These are phyloP conservation scores for Onygenales sp. DNA, from an alignment of 2,329 filamentous ascomycete species.

Conservation along the genomic window DNA sequence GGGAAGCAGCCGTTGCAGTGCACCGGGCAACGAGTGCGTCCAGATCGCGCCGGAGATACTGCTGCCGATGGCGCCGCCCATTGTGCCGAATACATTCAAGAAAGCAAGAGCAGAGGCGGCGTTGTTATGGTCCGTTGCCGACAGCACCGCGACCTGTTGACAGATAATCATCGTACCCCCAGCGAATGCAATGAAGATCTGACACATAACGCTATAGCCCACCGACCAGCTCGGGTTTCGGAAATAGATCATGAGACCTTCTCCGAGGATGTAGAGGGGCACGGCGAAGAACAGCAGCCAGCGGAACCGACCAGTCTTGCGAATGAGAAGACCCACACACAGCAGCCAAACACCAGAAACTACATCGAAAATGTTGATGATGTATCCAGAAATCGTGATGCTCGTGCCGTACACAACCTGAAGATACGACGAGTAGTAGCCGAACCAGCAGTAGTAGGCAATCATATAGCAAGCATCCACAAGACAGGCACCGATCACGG, in stretches of 20 bases:
- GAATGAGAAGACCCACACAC: constrained; percentile 24
- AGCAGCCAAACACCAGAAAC: background rate
- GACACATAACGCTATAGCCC: constrained; percentile 43
- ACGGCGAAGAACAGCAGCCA: constrained; percentile 37
- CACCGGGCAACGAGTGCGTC: constrained; percentile 16
- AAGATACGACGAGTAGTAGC: constrained; percentile 44
- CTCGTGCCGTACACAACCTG: constrained; percentile 39
- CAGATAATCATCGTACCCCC: constrained; percentile 43
- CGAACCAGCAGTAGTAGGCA: constrained; percentile 33
- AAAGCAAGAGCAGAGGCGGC: constrained; percentile 31
- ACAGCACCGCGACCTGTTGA: constrained; percentile 48
- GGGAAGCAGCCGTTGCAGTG: constrained; percentile 12
- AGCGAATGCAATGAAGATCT: constrained; percentile 42
- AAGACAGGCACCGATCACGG: background rate
- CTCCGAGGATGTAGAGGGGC: constrained; percentile 40
- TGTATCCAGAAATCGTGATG: constrained; percentile 32
- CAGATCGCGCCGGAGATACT: constrained; percentile 22
- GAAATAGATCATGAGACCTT: constrained; percentile 45
- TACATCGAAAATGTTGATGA: constrained; percentile 39
- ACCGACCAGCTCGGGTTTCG: constrained; percentile 35
- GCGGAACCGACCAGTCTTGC: constrained; percentile 41
- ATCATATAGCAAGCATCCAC: background rate
- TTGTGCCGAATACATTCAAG: constrained; percentile 17
- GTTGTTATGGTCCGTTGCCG: constrained; percentile 42
- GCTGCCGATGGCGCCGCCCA: constrained; percentile 22